Conservation (phyloP, 257 asterid species). For the Solanum pennellii region DNA sequence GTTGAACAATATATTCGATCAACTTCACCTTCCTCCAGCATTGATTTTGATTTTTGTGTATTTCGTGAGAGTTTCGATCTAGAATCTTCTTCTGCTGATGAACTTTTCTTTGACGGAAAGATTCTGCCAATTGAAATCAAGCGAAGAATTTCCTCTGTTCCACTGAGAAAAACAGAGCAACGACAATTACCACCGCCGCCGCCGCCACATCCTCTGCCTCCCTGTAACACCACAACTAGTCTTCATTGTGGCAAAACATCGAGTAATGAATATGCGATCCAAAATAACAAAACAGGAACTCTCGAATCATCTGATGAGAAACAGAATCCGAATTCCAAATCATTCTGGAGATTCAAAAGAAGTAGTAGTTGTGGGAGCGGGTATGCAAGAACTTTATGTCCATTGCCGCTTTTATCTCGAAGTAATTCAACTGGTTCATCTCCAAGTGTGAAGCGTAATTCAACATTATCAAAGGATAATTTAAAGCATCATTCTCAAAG, state of each 20-base stretch:
- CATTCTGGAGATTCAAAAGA: conserved; percentile 62
- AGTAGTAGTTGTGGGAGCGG: conserved; percentile 69
- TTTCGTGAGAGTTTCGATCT: conserved; percentile 36
- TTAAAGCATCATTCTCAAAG: conserved; percentile 23
- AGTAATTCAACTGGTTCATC: conserved; percentile 76
- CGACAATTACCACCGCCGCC: background rate
- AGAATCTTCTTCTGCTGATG: conserved; percentile 51
- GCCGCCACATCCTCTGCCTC: background rate
- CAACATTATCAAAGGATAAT: conserved; percentile 23
- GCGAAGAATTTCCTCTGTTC: conserved; percentile 9
- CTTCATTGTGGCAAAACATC: background rate
- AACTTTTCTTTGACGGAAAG: conserved; percentile 56
- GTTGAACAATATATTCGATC: conserved; percentile 33
- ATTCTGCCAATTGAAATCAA: conserved; percentile 51
- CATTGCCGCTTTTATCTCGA: conserved; percentile 50
- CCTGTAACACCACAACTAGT: background rate
- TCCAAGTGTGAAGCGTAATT: conserved; percentile 28
- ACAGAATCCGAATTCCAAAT: conserved; percentile 12
- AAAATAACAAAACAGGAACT: conserved; percentile 3
- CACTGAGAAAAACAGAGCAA: background rate
- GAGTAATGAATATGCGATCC: background rate
- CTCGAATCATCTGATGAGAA: conserved; percentile 31
- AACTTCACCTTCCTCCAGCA: conserved; percentile 16
- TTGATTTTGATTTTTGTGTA: conserved; percentile 51
- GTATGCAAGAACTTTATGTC: conserved; percentile 60